Base-by-base conservation (phyloP, 495 filamentous ascomycete species). In the Aspergillus avenaceus region DNA sequence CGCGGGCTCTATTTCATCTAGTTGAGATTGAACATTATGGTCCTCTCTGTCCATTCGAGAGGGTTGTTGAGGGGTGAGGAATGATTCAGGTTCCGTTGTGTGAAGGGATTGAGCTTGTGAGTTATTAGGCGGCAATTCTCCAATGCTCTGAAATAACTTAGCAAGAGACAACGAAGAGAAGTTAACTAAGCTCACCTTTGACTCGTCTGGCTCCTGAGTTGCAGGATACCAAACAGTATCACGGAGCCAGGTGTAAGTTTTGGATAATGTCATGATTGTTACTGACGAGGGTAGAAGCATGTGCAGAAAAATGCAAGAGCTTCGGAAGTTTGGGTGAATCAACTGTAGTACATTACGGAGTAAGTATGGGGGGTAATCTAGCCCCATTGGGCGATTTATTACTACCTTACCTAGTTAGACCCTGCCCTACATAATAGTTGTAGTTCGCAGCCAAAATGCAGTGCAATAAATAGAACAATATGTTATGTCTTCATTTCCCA, bases 131-230 rank as follows among this genome's bases (percentile, higher is more conserved):
- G 11, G 25, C 31, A 31, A 45, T 31, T 8, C 18, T 47, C 26
- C 27, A 19, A 47, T 32, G 16, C 34, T 47, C 26, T 32, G 22
- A 14, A 47, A 47, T 8, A 34, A 21, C 26, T 29, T 29, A 45
- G 42, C 5, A 38, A 9, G 29, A 38, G 31, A 41, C 26, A 24
- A 49, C 13, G 42, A 22, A 41, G 34, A 31, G 34, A 50, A 32
- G n/a, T n/a, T 23, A 40, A 41, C 18, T 12, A 49, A 40, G 46
- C 46, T 49, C 41, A 40, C 32, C 21, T 49, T 40, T 16, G 32
- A 41, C 32, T 49, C 34, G 24, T 27, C 42, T 19, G 42, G 31
- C 13, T 45, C 13, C 22, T 45, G 12, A 29, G 42, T 45, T 29
- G 42, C 18, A 19, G 42, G 22, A 45, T 22, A 28, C 27, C 26